phyloP scores from a whole-genome alignment of 805 yeast genomes.

The Komagataella pseudopastoris region DNA sequence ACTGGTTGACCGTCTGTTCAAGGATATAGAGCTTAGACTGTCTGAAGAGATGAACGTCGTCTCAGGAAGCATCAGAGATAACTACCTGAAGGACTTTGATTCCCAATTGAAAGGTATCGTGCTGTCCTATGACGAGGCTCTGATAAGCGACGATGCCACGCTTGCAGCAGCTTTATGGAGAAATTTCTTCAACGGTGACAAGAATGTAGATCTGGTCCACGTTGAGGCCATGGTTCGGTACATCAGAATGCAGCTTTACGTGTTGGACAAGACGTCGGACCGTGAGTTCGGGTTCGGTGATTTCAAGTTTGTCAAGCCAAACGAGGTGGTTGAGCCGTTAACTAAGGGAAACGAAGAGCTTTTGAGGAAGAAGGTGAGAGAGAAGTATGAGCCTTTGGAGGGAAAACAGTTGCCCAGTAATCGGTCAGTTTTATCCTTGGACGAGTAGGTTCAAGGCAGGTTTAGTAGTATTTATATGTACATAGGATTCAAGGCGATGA shows the following conservation, averaged over 20 bases:
- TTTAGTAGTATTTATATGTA: neutral
- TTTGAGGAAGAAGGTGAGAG: constrained; percentile 34
- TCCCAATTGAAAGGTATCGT: constrained; percentile 83
- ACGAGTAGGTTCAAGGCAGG: constrained; percentile 18
- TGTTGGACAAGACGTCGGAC: constrained; percentile 74
- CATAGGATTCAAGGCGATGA: neutral
- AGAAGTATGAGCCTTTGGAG: constrained; percentile 36
- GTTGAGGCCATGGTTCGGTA: constrained; percentile 85
- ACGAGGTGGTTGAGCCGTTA: constrained; percentile 61
- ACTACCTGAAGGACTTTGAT: constrained; percentile 80
- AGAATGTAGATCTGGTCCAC: constrained; percentile 67
- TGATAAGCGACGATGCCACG: constrained; percentile 65
- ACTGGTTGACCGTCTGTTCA: constrained; percentile 76
- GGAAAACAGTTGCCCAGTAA: constrained; percentile 45
- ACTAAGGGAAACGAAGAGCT: constrained; percentile 49
- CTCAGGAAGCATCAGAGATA: constrained; percentile 72
- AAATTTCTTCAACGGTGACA: constrained; percentile 79
- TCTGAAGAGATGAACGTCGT: constrained; percentile 76
- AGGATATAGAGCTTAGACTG: constrained; percentile 79
- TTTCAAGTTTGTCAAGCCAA: constrained; percentile 74
- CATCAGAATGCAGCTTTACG: constrained; percentile 80
- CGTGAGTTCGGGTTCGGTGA: constrained; percentile 89
- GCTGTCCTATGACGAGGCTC: constrained; percentile 86
- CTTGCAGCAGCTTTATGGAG: constrained; percentile 79
- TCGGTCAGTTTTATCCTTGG: constrained; percentile 33